Base-by-base conservation (phyloP, 2,329 filamentous ascomycete genomes). In the Colletotrichum sp. region DNA sequence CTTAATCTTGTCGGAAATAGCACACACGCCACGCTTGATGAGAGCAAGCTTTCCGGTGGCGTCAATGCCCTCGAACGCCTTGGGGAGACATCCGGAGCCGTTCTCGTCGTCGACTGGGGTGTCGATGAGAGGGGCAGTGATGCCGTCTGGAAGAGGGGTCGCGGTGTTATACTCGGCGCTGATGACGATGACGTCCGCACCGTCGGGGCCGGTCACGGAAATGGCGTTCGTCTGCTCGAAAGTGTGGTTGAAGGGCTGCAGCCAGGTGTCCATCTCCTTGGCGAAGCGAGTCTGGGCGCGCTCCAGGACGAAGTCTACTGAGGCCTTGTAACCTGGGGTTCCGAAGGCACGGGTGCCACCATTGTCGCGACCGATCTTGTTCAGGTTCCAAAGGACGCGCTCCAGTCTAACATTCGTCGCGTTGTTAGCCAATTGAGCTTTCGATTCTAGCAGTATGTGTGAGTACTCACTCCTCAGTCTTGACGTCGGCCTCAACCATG, bases 291-390 rank as follows among this genome's bases (percentile, higher is more conserved):
- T 81, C 75, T 80, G 77, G 10, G 79, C 80, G 9, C 74, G 74
- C 28, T 86, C 86, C 7, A 88, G 82, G 65, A 90, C 83, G 77
- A 87, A 90, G 76, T 90, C 87, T 32, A 88, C 83, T 4, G 88
- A 90, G 12, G 88, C 88, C 66, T 83, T 83, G 82, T 87, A 90
- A 8, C 89, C 89, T 5, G 88, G 88, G 18, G 87, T 83, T 28
- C 89, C 89, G 75, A 89, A 90, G 18, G 89, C 89, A 48, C 89
- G 85, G 79, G 89, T 90, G 18, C 88, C 88, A 30, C 87, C 87
- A 77, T 90, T 88, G 52, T 84, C 83, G 56, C 82, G 82, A 10
- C 85, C 88, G 73, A 90, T 89, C 30, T 84, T 80, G 77, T 90
- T 83, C 6, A 90, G 83, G 70, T 86, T 84, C 78, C 85, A 83